Base-by-base conservation (phyloP, 176 grass and related monocot genomes). In the Tillandsia fasciculata region DNA sequence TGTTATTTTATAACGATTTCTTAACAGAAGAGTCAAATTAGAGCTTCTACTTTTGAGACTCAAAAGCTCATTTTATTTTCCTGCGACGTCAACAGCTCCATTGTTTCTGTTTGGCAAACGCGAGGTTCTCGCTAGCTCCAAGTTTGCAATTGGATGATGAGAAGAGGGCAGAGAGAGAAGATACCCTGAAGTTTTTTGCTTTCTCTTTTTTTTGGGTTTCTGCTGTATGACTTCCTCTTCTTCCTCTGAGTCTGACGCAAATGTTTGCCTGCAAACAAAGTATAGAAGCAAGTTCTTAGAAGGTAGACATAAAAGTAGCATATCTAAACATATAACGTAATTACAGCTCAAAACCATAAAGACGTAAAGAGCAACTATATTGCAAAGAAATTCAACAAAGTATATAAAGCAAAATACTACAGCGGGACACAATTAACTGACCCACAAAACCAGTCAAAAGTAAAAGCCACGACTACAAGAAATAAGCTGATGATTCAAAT, bases 171-270 rank as follows among this genome's bases (percentile, higher is more conserved):
- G 24, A 24, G 24, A 42, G 33, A 33, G 29, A 33, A 75, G 29
- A 50, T 97, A 93, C 89, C 89, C 82, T 9, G 67, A 79, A 79
- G 66, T 79, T 81, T 73, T 77, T 14, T 11, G 42, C 72, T 22
- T 84, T 53, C 80, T 99, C 76, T 70, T 83, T 67, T 73, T 83
- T 12, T 78, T 66, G 51, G 69, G 57, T 73, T 90, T 86, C 64
- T 86, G 74, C 49, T 87, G 71, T 49, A 65, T 22, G 3, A 77
- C 73, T 86, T 99, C 94, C 50, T 99, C 87, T 86, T 99, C 94
- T 53, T 99, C 87, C 84, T 99, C 89, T 0, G 89, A 99, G 52
- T 99, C 87, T 0, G 94, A 99, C 61, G 82, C 64, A 64, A 99
- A 93, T 7, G 75, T 99, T 88, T 90, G 79, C 71, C 94, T 90